Conservation (phyloP, 306 rosid genomes). For the Castanopsis chinensis region DNA sequence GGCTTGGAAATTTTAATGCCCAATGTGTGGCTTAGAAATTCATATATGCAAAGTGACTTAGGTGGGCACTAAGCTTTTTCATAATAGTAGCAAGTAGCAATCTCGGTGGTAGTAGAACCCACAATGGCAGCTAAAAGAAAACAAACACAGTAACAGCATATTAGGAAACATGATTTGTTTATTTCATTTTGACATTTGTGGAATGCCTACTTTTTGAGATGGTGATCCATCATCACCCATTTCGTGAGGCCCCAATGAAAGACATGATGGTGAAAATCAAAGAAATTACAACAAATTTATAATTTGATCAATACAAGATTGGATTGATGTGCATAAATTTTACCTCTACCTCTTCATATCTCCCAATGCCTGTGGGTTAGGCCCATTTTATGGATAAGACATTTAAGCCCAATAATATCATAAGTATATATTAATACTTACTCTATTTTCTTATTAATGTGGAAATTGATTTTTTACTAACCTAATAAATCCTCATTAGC, state of each 20-base stretch:
- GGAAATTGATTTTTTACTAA: no score
- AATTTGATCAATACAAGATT: no score
- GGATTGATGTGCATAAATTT: no score
- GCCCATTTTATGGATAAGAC: no score
- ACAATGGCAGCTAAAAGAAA: constrained; percentile 2
- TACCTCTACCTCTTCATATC: no score
- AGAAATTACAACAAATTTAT: no score
- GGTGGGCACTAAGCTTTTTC: constrained; percentile 20
- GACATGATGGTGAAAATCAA: no score
- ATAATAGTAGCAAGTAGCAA: constrained; percentile 17
- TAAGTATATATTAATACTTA: no score
- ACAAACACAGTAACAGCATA: constrained; percentile 27
- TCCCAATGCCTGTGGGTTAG: no score
- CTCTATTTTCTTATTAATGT: no score
- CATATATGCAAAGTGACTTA: constrained; percentile 32
- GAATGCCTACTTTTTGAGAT: constrained; percentile 22
- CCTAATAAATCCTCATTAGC: no score
- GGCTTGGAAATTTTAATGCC: constrained; percentile 21
- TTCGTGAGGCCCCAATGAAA: background rate
- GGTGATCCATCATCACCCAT: constrained; percentile 15
- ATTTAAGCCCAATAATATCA: no score
- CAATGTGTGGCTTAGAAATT: constrained; percentile 22
- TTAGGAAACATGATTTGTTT: constrained; percentile 1
- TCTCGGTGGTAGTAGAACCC: constrained; percentile 9
- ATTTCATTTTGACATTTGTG: constrained; percentile 19